Evolutionary conservation across 2,329 filamentous ascomycete species (phyloP), one percentile per base, ranked within the genome.

Genomic region (Rutstroemia sp.): DNA sequence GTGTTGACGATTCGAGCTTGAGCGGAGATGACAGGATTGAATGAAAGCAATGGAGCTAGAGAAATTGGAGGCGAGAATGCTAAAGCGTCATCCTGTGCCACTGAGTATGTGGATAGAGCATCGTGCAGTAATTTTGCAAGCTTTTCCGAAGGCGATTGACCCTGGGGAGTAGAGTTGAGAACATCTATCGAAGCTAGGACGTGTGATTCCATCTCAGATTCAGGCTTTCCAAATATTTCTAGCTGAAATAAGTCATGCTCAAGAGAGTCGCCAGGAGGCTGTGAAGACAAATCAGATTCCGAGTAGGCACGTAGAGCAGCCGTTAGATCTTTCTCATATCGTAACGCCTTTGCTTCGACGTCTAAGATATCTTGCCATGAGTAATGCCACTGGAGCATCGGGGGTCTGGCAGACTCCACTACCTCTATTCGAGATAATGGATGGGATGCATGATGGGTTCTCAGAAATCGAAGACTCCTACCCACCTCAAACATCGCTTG

Each of bases 1-100:
- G 82, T 82, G 62, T 92, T 94, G 39, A 96, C 78, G 0, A 95
- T 74, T 44, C 83, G 80, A 6, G 89, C 83, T 71, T 97, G 92
- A 0, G 84, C 81, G 8, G 80, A 74, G 16, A 95, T 78, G 16
- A 92, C 76, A 0, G 89, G 87, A 1, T 81, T 83, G 63, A 96
- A 87, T 0, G 89, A 95, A 10, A 95, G 75, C 8, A 87, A 73
- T 1, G 88, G 85, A 30, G 80, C 67, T 7, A 86, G 69, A 1
- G 81, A 67, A 27, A 69, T 64, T 14, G 68, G 68, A 8, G 68
- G 68, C 25, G 63, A 61, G 54, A 68, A 68, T 4, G 64, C 48
- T 9, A 63, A 63, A 10, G 59, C 54, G 21, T 64, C 60, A 4
- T 60, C 45, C 4, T 42, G 41, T 10, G 39, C 9, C 16, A 58